phyloP scores from a whole-genome alignment of 1,284 basidiomycete species.

The Puccinia coronata region DNA sequence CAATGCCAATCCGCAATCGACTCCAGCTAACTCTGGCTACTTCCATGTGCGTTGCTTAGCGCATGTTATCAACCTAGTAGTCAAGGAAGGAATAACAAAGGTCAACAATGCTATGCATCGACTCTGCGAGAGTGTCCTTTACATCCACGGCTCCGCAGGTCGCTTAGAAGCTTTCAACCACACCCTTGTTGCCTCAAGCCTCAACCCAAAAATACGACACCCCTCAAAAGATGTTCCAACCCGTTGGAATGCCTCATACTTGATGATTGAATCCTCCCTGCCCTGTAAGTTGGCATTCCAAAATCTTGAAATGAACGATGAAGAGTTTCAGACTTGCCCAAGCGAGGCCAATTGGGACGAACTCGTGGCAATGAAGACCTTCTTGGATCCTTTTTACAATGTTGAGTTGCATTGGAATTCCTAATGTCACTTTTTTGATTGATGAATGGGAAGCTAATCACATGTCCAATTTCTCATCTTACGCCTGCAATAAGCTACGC shows the following conservation, averaged over 20 bases:
- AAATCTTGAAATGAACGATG: not conserved
- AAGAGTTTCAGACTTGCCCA: not conserved
- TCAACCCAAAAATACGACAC: not conserved
- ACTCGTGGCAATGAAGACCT: not conserved
- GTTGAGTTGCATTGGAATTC: not conserved
- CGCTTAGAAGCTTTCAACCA: not conserved
- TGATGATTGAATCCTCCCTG: not conserved
- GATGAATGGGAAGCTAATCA: no score
- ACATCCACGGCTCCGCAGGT: not conserved
- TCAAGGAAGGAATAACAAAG: not conserved
- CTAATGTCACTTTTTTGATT: not conserved
- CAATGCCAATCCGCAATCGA: not conserved
- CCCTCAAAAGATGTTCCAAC: not conserved
- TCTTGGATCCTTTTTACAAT: not conserved
- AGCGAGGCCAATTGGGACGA: not conserved
- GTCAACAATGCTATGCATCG: not conserved
- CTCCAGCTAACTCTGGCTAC: not conserved
- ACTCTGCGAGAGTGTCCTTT: not conserved
- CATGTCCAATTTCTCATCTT: not conserved
- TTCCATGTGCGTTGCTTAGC: not conserved
- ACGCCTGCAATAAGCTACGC: not conserved
- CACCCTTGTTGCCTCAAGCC: not conserved
- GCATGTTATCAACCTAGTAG: slow-evolving; percentile 1
- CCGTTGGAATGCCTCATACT: not conserved
- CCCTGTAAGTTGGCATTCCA: not conserved